These are phyloP conservation scores for Boletus patriciae DNA, from an alignment of 768 basidiomycete genomes.

Conservation along the genomic window DNA sequence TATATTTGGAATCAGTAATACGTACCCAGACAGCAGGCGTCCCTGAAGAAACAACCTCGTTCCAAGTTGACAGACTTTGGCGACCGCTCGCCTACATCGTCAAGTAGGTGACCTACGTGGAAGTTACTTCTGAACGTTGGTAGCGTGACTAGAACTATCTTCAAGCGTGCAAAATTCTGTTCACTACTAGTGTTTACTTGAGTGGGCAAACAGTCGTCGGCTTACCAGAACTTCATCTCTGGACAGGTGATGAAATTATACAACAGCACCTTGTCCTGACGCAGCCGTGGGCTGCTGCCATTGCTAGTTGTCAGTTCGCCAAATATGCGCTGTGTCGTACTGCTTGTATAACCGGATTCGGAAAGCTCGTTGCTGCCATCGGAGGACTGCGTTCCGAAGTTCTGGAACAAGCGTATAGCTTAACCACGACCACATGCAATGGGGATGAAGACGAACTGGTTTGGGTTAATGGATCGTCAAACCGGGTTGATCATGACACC, in stretches of 20 bases:
- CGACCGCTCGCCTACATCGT: neutral
- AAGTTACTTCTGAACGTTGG: neutral
- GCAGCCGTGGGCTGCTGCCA: neutral
- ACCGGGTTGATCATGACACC: neutral
- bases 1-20: too few species aligned
- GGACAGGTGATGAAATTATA: slow-evolving; percentile 1
- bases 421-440: neutral
- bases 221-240: neutral
- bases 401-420: neutral
- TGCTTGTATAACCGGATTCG: neutral
- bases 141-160: neutral
- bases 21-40: too few species aligned
- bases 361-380: slow-evolving; percentile 1
- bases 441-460: slow-evolving; percentile 9
- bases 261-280: slow-evolving; percentile 5
- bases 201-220: neutral
- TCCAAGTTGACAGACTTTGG: slow-evolving; percentile 2
- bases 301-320: slow-evolving; percentile 5
- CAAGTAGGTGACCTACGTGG: slow-evolving; percentile 8
- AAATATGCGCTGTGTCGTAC: neutral
- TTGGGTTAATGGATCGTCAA: slow-evolving; percentile 4
- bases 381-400: neutral
- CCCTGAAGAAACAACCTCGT: neutral
- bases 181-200: slow-evolving; percentile 9
- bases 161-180: slow-evolving; percentile 6